Base-by-base conservation (phyloP, 2,329 filamentous ascomycete species). In the Capronia epimyces region DNA sequence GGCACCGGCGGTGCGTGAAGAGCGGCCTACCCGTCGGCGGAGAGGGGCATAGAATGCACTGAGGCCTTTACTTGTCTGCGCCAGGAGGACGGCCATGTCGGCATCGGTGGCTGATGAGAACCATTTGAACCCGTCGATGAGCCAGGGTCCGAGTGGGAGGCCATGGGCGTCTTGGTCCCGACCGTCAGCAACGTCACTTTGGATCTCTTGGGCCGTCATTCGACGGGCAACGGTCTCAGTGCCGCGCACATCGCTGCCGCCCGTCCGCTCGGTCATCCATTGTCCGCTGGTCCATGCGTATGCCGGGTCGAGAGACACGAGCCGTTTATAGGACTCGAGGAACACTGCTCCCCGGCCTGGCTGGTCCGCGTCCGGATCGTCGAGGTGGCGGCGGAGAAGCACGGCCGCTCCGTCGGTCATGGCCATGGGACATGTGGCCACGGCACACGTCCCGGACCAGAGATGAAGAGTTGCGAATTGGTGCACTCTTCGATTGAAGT, bases 81-180 rank as follows among this genome's bases (percentile, higher is more conserved):
- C 84, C 1, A 87, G 77, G 1, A 86, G 67, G 3, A 88, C 70
- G 0, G 79, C 72, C 75, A 85, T 81, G 42, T 82, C 72, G 0
- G 78, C 76, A 63, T 86, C 83, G 0, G 82, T 86, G 0, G 82
- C 83, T 2, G 75, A 81, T 32, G 78, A 82, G 67, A 86, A 86
- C 76, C 83, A 87, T 61, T 87, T 87, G 73, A 86, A 86, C 0
- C 84, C 84, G 27, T 72, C 74, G 52, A 87, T 75, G 4, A 65
- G 46, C 44, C 67, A 70, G 0, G 79, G 78, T 0, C 82, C 82
- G 0, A 84, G 65, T 3, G 67, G 68, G 36, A 60, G 46, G 16
- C 62, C 62, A 29, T 65, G 59, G 25, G 64, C 65, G 4, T 67
- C 66, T 9, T 62, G 60, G 9, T 56, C 64, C 32, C 55, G 24